These are phyloP conservation scores for Cyberlindnera amylophila DNA, from an alignment of 805 yeast species.

Conservation along the genomic window DNA sequence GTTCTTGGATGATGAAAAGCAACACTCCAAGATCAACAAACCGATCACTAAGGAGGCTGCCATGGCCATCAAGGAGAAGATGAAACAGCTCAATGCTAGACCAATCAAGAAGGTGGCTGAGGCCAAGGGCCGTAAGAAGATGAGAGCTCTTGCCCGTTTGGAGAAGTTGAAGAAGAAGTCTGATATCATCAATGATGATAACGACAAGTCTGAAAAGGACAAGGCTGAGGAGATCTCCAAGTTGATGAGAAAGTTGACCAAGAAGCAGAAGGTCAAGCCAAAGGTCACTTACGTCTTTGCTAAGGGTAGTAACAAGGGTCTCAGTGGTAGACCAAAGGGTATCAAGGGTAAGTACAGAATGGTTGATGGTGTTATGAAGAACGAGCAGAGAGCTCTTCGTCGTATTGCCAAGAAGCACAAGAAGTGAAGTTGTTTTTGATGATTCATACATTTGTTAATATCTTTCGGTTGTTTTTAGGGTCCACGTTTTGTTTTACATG, in stretches of 20 bases:
- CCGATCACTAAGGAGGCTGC: slow-evolving; percentile 97
- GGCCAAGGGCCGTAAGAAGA: slow-evolving; percentile 93
- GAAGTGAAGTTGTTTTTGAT: slow-evolving; percentile 34
- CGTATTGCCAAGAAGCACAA: slow-evolving; percentile 86
- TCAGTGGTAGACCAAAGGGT: slow-evolving; percentile 95
- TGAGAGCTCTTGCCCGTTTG: slow-evolving; percentile 82
- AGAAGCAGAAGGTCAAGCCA: slow-evolving; percentile 69
- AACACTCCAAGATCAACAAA: slow-evolving; percentile 77
- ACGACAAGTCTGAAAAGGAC: slow-evolving; percentile 83
- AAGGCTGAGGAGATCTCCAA: slow-evolving; percentile 90
- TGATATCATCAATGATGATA: slow-evolving; percentile 84
- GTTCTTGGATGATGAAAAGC: slow-evolving; percentile 90
- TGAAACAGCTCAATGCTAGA: slow-evolving; percentile 85
- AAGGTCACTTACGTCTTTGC: slow-evolving; percentile 89
- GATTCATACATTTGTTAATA: not conserved
- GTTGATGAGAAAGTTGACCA: slow-evolving; percentile 75
- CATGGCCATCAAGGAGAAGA: slow-evolving; percentile 67
- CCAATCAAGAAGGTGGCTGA: slow-evolving; percentile 98
- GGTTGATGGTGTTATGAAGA: slow-evolving; percentile 98
- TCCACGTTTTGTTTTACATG: too few relatives aligned
- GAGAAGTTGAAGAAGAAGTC: slow-evolving; percentile 91
- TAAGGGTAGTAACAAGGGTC: slow-evolving; percentile 75
- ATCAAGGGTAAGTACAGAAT: slow-evolving; percentile 96
- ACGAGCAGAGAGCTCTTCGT: slow-evolving; percentile 89
- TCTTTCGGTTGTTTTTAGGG: too few relatives aligned